Conservation (phyloP, 352 stramenopile species). For the Aphanomyces invadans region DNA sequence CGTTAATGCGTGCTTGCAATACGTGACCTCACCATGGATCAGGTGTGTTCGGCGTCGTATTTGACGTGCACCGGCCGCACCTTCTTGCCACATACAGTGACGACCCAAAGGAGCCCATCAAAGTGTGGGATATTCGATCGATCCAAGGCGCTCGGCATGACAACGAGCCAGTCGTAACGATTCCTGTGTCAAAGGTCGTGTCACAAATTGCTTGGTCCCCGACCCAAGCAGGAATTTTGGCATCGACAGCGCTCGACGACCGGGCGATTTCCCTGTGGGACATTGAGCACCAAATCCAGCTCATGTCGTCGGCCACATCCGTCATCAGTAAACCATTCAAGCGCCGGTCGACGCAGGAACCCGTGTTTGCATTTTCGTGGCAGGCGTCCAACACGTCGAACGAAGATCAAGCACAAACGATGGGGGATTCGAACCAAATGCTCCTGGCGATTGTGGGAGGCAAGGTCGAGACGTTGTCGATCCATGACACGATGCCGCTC, state of each 20-base stretch:
- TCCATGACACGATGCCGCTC: slow-evolving; percentile 81
- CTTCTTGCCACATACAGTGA: slow-evolving; percentile 81
- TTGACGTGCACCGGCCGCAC: slow-evolving; percentile 71
- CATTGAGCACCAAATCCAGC: slow-evolving; percentile 47
- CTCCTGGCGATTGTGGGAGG: slow-evolving; percentile 60
- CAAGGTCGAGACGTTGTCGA: slow-evolving; percentile 79
- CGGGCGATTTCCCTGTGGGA: slow-evolving; percentile 83
- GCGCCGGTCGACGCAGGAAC: slow-evolving; percentile 22
- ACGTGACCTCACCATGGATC: too few relatives aligned
- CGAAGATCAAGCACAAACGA: slow-evolving; percentile 32
- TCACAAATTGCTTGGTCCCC: slow-evolving; percentile 77
- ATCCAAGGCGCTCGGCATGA: slow-evolving; percentile 41
- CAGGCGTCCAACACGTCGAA: slow-evolving; percentile 41
- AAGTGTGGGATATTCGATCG: slow-evolving; percentile 82
- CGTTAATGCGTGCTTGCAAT: too few relatives aligned
- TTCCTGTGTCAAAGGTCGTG: slow-evolving; percentile 65
- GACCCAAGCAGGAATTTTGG: slow-evolving; percentile 69
- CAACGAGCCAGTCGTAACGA: slow-evolving; percentile 49
- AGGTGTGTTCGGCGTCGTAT: slow-evolving; percentile 66
- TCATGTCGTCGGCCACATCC: slow-evolving; percentile 28
- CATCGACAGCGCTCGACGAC: slow-evolving; percentile 66
- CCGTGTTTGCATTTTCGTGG: slow-evolving; percentile 58
- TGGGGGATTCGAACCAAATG: slow-evolving; percentile 73
- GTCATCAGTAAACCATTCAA: slow-evolving; percentile 22
- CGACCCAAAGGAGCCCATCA: slow-evolving; percentile 67